Conservation (phyloP, 2,329 filamentous ascomycete species). For the Teratosphaeria pseudoeucalypti region DNA sequence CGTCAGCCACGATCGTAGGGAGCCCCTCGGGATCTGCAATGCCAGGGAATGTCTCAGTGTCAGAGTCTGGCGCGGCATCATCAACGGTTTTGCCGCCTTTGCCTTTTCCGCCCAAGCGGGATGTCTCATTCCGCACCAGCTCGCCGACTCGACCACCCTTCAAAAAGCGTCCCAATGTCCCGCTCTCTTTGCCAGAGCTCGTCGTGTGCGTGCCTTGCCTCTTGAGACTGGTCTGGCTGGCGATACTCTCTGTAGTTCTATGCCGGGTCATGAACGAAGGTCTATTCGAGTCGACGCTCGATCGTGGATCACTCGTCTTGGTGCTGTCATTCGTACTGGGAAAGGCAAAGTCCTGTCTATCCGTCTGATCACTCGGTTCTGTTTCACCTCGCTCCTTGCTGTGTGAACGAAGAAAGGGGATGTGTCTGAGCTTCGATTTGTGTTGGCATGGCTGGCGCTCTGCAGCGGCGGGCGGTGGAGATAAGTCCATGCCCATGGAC, state of each 20-base stretch:
- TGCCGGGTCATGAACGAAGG: conserved; percentile 18
- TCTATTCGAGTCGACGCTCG: conserved; percentile 29
- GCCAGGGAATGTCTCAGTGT: conserved; percentile 37
- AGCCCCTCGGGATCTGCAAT: conserved; percentile 32
- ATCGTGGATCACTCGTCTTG: conserved; percentile 14
- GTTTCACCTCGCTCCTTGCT: conserved; percentile 21
- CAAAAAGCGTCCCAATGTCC: conserved; percentile 60
- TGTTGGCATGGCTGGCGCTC: not conserved
- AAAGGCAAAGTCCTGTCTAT: conserved; percentile 22
- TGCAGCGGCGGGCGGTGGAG: not conserved
- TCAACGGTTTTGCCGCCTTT: conserved; percentile 21
- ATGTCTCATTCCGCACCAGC: conserved; percentile 56
- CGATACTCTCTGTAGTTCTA: conserved; percentile 40
- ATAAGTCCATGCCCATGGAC: conserved; percentile 1
- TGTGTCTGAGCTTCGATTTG: conserved; percentile 23
- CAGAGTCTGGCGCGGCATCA: conserved; percentile 29
- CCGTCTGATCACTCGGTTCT: conserved; percentile 15
- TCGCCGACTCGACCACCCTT: conserved; percentile 67
- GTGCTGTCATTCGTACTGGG: conserved; percentile 5
- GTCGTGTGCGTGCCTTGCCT: conserved; percentile 15
- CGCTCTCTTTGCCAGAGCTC: conserved; percentile 29
- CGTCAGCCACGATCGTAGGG: conserved; percentile 3
- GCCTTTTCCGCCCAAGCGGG: conserved; percentile 51
- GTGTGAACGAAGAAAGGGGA: conserved; percentile 32
- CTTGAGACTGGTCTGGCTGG: conserved; percentile 20